phyloP scores from a whole-genome alignment of 768 basidiomycete species.

The Tephrocybe sp. region DNA sequence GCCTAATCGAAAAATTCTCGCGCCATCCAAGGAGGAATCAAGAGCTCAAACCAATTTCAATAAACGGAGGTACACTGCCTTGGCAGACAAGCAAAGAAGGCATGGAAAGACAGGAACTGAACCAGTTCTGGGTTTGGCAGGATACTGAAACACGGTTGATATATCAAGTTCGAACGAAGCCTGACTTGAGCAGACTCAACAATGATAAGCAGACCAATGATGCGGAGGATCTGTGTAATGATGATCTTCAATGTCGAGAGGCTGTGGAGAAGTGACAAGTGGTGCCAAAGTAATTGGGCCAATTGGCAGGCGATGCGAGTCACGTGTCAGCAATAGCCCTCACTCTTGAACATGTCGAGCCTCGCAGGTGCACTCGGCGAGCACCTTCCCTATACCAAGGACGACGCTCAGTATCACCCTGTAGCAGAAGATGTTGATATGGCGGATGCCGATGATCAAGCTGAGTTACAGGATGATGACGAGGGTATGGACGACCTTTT shows the following conservation, averaged over 20 bases:
- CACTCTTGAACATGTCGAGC: constrained; percentile 45
- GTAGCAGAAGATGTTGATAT: constrained; percentile 37
- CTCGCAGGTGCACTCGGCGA: constrained; percentile 55
- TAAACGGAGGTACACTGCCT: constrained; percentile 16
- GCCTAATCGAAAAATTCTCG: too few relatives aligned
- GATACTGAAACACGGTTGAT: constrained; percentile 18
- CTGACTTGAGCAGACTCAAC: constrained; percentile 8
- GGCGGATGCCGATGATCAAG: constrained; percentile 26
- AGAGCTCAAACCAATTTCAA: constrained; percentile 6
- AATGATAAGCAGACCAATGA: constrained; percentile 13
- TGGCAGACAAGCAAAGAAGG: not conserved
- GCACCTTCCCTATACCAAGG: constrained; percentile 11
- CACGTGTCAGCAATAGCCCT: not conserved
- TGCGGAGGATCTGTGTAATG: not conserved
- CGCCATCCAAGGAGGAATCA: not conserved
- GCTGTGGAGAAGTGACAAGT: constrained; percentile 1
- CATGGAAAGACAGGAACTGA: constrained; percentile 4
- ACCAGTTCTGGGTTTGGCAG: constrained; percentile 16
- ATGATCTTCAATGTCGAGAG: constrained; percentile 4
- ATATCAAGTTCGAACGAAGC: constrained; percentile 8
- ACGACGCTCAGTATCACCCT: constrained; percentile 7
- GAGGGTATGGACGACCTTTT: constrained; percentile 75
- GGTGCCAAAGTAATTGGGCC: not conserved
- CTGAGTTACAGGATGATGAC: constrained; percentile 26
- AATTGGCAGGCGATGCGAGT: not conserved